phyloP scores from a whole-genome alignment of 768 basidiomycete genomes.

The Trametes cubensis region DNA sequence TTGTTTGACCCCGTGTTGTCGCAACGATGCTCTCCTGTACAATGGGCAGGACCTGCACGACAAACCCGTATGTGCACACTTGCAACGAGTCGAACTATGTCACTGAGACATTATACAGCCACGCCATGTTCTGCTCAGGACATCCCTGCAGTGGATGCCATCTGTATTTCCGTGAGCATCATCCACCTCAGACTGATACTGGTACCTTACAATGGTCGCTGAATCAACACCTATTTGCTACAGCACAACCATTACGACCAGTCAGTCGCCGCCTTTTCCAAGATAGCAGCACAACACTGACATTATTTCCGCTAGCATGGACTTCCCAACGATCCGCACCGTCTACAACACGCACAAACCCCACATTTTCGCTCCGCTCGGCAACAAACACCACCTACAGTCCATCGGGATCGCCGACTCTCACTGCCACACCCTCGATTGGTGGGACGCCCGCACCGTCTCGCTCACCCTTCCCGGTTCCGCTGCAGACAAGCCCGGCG shows the following conservation, averaged over 20 bases:
- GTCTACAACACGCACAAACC: conserved; percentile 34
- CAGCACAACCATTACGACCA: conserved; percentile 46
- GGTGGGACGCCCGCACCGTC: conserved; percentile 46
- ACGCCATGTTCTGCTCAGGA: conserved; percentile 45
- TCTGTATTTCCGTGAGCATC: conserved; percentile 53
- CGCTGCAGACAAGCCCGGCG: conserved; percentile 4
- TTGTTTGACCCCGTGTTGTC: conserved; percentile 44
- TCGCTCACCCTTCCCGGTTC: conserved; percentile 32
- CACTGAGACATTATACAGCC: conserved; percentile 23
- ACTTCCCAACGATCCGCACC: conserved; percentile 36
- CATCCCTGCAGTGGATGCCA: conserved; percentile 51
- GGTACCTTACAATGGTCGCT: no score
- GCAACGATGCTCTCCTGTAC: conserved; percentile 38
- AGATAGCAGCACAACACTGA: neutral
- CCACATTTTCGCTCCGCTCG: conserved; percentile 50
- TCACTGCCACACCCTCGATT: conserved; percentile 49
- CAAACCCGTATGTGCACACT: conserved; percentile 34
- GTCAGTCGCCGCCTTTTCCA: conserved; percentile 16
- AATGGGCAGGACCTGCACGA: conserved; percentile 37
- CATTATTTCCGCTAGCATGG: conserved; percentile 33
- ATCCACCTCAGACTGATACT: no score
- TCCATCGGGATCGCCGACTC: conserved; percentile 35
- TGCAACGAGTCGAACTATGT: conserved; percentile 3
- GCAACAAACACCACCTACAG: conserved; percentile 41
- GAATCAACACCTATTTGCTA: neutral